phyloP scores from a whole-genome alignment of 495 filamentous ascomycete species.

The Neurospora sp. region DNA sequence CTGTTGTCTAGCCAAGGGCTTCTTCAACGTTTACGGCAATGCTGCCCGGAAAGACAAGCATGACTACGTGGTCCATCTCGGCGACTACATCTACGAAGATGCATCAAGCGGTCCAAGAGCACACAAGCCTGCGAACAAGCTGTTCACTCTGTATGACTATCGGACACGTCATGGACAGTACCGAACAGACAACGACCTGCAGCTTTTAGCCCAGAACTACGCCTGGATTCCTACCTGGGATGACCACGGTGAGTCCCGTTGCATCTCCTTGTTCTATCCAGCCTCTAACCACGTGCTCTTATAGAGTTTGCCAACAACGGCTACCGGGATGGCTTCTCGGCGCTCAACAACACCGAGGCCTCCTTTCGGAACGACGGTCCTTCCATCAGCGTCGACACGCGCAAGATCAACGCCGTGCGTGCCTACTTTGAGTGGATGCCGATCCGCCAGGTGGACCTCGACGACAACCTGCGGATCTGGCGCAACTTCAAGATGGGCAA shows the following conservation, averaged over 20 bases:
- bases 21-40: conserved; percentile 56
- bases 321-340: conserved; percentile 43
- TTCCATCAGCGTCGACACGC: conserved; percentile 51
- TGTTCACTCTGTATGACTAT: conserved; percentile 44
- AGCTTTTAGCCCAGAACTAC: conserved; percentile 43
- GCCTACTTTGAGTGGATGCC: conserved; percentile 60
- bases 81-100: conserved; percentile 60
- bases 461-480: conserved; percentile 59
- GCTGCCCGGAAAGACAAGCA: conserved; percentile 53
- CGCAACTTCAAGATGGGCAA: conserved; percentile 50
- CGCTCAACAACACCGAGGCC: conserved; percentile 54
- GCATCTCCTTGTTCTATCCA: background rate
- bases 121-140: conserved; percentile 8
- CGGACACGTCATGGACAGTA: conserved; percentile 46
- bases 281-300: background rate
- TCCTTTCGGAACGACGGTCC: conserved; percentile 47
- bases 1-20: conserved; percentile 36
- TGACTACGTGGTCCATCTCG: conserved; percentile 52
- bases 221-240: conserved; percentile 62
- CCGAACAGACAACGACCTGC: conserved; percentile 37
- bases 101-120: conserved; percentile 34
- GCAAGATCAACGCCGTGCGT: conserved; percentile 57
- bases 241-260: conserved; percentile 42
- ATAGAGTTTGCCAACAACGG: conserved; percentile 54
- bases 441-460: conserved; percentile 47